Base-by-base conservation (phyloP, 2,329 filamentous ascomycete species). In the Alternaria conjuncta region DNA sequence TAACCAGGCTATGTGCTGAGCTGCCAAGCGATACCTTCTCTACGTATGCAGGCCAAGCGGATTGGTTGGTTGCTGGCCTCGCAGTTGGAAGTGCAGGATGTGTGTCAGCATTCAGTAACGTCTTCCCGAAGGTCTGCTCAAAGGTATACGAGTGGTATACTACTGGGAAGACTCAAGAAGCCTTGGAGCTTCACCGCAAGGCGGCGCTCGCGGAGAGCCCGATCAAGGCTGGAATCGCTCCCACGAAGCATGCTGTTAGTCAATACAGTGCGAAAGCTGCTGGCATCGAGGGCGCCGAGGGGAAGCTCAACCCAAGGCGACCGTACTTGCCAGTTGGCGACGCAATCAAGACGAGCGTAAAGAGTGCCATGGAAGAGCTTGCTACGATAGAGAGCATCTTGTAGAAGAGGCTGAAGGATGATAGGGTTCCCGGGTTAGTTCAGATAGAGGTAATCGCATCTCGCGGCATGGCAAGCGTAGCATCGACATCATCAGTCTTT, bases 1-100 rank as follows among this genome's bases (percentile, higher is more conserved):
- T 93, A 53, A 87, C 88, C 5, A 84, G 90, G 9, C 84, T 93
- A 5, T 83, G 84, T 0, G 83, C 85, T 2, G 78, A 80, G 23
- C 80, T 86, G 62, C 77, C 84, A 0, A 78, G 85, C 0, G 82
- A 86, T 3, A 77, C 84, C 11, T 94, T 94, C 73, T 86, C 89
- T 2, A 86, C 88, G 1, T 93, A 88, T 71, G 90, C 90, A 1
- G 92, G 92, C 0, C 90, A 93, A 80, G 88, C 87, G 2, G 91
- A 94, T 72, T 93, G 92, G 76, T 78, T 93, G 44, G 80, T 89
- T 26, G 86, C 84, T 2, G 86, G 85, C 0, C 68, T 89, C 13
- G 82, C 82, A 2, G 82, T 83, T 4, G 87, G 87, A 1, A 83
- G 81, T 20, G 82, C 84, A 1, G 87, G 87, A 1, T 87, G 85